Conservation (phyloP, 2,329 filamentous ascomycete genomes). For the Fusarium chaquense region DNA sequence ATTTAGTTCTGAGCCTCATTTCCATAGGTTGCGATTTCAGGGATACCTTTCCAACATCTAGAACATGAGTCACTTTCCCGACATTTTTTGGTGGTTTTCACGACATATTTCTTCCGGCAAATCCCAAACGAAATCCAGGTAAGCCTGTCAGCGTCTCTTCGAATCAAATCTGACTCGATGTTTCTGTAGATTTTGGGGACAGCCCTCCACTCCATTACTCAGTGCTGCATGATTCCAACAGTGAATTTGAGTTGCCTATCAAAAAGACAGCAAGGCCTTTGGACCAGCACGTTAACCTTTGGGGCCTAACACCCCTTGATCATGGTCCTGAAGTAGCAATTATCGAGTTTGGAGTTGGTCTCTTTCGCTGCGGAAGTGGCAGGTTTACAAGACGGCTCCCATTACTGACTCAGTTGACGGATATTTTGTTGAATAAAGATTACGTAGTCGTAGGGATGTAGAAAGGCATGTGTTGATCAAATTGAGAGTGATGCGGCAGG, state of each 20-base stretch:
- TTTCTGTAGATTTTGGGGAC: neutral
- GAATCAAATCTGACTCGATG: neutral
- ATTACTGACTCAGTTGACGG: neutral
- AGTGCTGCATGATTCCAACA: neutral
- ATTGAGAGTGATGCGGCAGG: neutral
- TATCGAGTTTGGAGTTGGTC: neutral
- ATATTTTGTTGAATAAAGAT: neutral
- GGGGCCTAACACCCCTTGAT: slow-evolving; percentile 15
- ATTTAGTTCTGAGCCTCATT: neutral
- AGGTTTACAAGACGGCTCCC: neutral
- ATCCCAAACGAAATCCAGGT: neutral
- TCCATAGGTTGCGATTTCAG: neutral
- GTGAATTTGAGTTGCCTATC: neutral
- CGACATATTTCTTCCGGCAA: neutral
- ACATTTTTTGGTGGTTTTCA: too few relatives aligned
- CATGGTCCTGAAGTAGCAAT: neutral
- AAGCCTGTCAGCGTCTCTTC: neutral
- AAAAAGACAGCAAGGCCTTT: accelerated
- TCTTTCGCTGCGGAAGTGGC: neutral
- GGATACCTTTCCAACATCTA: neutral
- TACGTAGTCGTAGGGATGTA: too few relatives aligned
- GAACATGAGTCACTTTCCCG: too few relatives aligned
- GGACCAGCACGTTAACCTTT: neutral
- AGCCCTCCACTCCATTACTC: neutral
- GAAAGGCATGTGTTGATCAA: neutral